Base-by-base conservation (phyloP, 805 yeast genomes). In the Ogataea zsoltii region DNA sequence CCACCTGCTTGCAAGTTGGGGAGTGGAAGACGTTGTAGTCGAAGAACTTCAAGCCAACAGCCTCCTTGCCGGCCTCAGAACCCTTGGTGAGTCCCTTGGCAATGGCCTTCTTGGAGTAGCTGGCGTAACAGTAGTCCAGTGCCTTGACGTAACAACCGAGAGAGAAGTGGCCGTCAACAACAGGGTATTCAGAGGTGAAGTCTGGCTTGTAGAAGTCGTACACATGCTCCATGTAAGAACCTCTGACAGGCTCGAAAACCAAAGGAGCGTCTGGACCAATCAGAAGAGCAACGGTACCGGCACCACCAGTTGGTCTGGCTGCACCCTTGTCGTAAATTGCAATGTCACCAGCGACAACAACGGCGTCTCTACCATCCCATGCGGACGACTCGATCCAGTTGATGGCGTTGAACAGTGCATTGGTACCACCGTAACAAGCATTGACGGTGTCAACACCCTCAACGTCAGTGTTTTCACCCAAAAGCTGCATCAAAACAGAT, bases 271-370 rank as follows among this genome's bases (percentile, higher is more conserved):
- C 96, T 42, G 98, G 96, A 41, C 99, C 99, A 61, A 94, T 88
- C 66, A 87, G 81, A 65, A 94, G 61, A 35, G 99, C 99, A 49
- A 92, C 95, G 38, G 95, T 78, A 66, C 99, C 99, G 44, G 96
- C 97, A 75, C 99, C 99, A 69, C 99, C 99, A 43, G 99, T 94
- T 64, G 99, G 99, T 78, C 99, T 85, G 46, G 99, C 99, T 31
- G 96, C 85, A 67, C 99, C 99, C 73, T 91, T 81, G 61, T 91
- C 90, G 71, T 94, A 94, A 57, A 94, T 84, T 63, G 99, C 99
- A 68, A 94, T 94, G 71, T 94, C 99, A 70, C 97, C 98, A 65
- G 94, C 83, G 17, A 92, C 96, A 45, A 92, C 99, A 61, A 94
- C 80, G 45, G 98, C 98, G 63, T 92, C 90, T 69, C 98, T 83